phyloP scores from a whole-genome alignment of 1,284 basidiomycete species.

The Leccinum holopus region DNA sequence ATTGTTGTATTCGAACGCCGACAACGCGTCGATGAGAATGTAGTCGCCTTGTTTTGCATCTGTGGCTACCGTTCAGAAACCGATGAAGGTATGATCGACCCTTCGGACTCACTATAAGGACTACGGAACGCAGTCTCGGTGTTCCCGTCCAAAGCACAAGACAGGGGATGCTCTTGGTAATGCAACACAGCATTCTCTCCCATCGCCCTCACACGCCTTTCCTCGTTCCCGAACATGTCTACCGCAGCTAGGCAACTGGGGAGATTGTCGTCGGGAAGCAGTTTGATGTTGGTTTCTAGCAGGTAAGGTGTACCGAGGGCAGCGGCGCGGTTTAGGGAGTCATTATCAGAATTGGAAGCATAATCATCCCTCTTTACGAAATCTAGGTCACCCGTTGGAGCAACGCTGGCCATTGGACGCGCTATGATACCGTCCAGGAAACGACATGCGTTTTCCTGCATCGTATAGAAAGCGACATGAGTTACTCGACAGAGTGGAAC shows the following conservation, averaged over 20 bases:
- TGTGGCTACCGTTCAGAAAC: constrained; percentile 21
- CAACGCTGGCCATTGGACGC: not conserved
- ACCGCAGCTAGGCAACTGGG: constrained; percentile 30
- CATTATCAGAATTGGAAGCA: constrained; percentile 2
- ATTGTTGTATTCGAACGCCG: constrained; percentile 27
- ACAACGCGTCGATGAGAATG: constrained; percentile 46
- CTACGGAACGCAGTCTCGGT: constrained; percentile 51
- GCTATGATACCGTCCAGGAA: constrained; percentile 28
- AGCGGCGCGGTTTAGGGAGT: constrained; percentile 37
- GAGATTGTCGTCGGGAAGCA: constrained; percentile 39
- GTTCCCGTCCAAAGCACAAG: constrained; percentile 55
- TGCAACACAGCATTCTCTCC: constrained; percentile 34
- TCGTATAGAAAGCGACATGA: constrained; percentile 1
- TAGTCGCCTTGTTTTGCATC: constrained; percentile 44
- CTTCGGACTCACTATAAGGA: constrained; percentile 39
- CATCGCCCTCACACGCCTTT: constrained; percentile 35
- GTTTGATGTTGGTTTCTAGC: constrained; percentile 53
- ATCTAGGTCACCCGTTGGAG: not conserved
- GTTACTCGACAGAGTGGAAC: constrained; percentile 26
- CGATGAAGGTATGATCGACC: not conserved
- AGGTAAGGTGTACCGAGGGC: constrained; percentile 49
- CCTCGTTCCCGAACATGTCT: constrained; percentile 45
- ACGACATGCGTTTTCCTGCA: constrained; percentile 27
- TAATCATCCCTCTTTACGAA: constrained; percentile 16
- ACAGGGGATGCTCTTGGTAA: constrained; percentile 50